Evolutionary conservation across 495 filamentous ascomycete species (phyloP), one percentile per base, ranked within the genome.

Genomic region (Talaromyces proteolyticus): DNA sequence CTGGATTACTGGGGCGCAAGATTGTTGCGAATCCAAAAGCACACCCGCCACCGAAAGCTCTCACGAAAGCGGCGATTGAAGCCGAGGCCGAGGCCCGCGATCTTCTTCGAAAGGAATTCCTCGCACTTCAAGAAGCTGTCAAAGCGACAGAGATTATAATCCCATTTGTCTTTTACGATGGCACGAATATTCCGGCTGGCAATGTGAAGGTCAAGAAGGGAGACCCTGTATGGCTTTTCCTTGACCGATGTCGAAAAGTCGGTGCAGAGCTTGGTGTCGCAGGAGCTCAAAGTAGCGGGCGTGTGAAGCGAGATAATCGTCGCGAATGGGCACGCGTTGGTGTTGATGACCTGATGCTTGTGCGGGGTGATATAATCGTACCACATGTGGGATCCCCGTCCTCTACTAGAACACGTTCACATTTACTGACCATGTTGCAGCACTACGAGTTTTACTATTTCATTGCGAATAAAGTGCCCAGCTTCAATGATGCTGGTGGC

Each of bases 361-460:
- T 98, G 14, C 78, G 91, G 57, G 91, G 89, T 3, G 89, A 92
- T 54, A 72, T 98, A 20, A 96, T 98, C 53, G 84, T 98, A 44
- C 93, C 93, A 42, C 93, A 96, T 74, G 91, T 94, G 72, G 75
- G 86, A 81, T 37, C 17, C 37, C 10, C 25, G 24, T 39, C 4
- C 14, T 24, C 5, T n/a, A 34, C 11, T 12, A 7, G 20, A 48
- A 24, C 8, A 17, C 34, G 16, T 23, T 12, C 17, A 19, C 18
- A 24, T 24, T 11, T 34, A 50, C 61, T 72, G 34, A 70, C 46
- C 43, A 29, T 34, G 3, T 20, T 54, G 14, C 58, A 95, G 91
- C 93, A 98, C 65, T 96, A 93, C 59, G 91, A 96, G 48, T 87
- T 97, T 60, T 91, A 97, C 62, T 91, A 93, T 70, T 96, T 97